Evolutionary conservation across 768 basidiomycete species (phyloP).

Genomic region (Melanogaster broomeanus): DNA sequence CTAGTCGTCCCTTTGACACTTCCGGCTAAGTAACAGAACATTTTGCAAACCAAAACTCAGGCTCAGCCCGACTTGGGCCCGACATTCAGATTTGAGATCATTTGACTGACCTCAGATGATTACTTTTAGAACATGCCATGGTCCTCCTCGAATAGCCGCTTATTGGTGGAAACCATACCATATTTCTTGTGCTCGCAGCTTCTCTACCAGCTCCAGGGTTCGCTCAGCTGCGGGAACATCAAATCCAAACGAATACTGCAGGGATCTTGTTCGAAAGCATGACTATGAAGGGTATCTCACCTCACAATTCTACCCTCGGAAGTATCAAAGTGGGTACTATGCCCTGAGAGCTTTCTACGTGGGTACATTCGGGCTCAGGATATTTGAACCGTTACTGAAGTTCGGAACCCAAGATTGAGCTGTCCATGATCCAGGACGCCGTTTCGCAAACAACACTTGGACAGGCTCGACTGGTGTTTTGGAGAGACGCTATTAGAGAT

Average conservation of each 20-base stretch:
- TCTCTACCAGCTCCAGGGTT: slow-evolving; percentile 10
- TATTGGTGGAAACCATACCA: slow-evolving; percentile 11
- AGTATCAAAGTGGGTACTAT: slow-evolving; percentile 66
- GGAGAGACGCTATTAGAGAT: slow-evolving; percentile 76
- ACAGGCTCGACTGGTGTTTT: slow-evolving; percentile 86
- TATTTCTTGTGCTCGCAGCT: slow-evolving; percentile 5
- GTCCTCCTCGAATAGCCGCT: slow-evolving; percentile 2
- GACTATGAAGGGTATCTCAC: slow-evolving; percentile 82
- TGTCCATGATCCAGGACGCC: slow-evolving; percentile 74
- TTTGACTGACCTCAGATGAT: slow-evolving; percentile 18
- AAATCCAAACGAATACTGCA: slow-evolving; percentile 66
- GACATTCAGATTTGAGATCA: slow-evolving; percentile 7
- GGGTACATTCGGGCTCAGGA: slow-evolving; percentile 32
- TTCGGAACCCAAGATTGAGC: slow-evolving; percentile 56
- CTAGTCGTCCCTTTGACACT: slow-evolving; percentile 18
- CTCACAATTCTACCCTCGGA: slow-evolving; percentile 70
- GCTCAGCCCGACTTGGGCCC: too few species aligned
- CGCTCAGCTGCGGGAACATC: slow-evolving; percentile 21
- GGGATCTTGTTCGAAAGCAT: slow-evolving; percentile 67
- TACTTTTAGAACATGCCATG: slow-evolving; percentile 12
- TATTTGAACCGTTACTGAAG: slow-evolving; percentile 6
- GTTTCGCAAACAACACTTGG: slow-evolving; percentile 75
- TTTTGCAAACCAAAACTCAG: neutral
- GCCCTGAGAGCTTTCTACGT: slow-evolving; percentile 86
- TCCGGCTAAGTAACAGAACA: slow-evolving; percentile 9